Evolutionary conservation across 345 rosid species (phyloP).

Genomic region (Arabis hirsuta): DNA sequence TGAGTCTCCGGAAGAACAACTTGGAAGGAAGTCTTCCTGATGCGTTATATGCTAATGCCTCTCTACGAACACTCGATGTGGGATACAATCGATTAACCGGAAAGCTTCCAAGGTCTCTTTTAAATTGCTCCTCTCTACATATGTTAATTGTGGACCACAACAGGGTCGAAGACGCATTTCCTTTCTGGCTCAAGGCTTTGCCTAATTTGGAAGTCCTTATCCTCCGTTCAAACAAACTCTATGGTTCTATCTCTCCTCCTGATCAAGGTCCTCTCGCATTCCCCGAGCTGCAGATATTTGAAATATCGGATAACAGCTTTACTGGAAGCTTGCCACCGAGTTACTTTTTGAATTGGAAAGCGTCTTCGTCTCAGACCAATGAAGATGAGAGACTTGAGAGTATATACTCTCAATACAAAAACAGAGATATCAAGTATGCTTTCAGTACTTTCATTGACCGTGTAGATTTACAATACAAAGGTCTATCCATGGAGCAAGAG

Average conservation of each 20-base stretch:
- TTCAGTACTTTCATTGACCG: not conserved
- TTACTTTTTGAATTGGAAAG: conserved; percentile 22
- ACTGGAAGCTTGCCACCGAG: conserved; percentile 23
- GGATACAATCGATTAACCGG: no score
- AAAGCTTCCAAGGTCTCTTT: not conserved
- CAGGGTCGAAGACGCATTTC: conserved; percentile 26
- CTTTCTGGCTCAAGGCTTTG: conserved; percentile 34
- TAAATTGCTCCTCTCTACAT: conserved; percentile 18
- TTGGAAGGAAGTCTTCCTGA: no score
- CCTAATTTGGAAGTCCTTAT: conserved; percentile 24
- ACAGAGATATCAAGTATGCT: no score
- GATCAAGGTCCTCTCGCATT: conserved; percentile 28
- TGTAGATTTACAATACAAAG: conserved; percentile 31
- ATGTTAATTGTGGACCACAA: conserved; percentile 13
- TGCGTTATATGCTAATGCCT: no score
- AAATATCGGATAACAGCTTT: conserved; percentile 27
- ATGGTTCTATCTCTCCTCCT: conserved; percentile 23
- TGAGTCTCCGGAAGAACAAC: no score
- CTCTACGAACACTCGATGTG: no score
- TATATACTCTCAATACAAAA: not conserved
- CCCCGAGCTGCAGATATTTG: conserved; percentile 30
- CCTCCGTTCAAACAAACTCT: conserved; percentile 29
- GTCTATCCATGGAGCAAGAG: conserved; percentile 31
- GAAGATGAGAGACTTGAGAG: conserved; percentile 18
- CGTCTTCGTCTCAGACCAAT: not conserved